A percentile compares a stretch with the other conserved stretches of the same genome.
phyloP scores from a whole-genome alignment of 805 yeast species.

The Babjeviella inositovora region DNA sequence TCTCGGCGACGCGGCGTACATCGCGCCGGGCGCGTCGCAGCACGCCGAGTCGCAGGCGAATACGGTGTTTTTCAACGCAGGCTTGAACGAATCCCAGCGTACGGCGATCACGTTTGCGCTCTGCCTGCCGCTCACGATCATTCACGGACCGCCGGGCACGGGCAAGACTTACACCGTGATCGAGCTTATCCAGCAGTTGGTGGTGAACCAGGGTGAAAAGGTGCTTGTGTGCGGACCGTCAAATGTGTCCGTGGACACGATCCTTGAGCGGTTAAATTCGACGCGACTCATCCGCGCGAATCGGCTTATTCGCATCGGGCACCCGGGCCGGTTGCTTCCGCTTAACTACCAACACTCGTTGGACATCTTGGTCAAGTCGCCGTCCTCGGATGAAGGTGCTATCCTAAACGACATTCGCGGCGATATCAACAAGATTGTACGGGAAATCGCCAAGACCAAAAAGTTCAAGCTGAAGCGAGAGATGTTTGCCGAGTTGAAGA shows the following conservation, averaged over 20 bases:
- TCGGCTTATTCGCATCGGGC: conserved; percentile 71
- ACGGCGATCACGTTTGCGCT: conserved; percentile 58
- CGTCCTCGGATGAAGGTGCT: conserved; percentile 37
- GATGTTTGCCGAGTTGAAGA: conserved; percentile 55
- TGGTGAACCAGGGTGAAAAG: conserved; percentile 22
- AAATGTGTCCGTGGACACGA: conserved; percentile 82
- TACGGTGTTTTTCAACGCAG: conserved; percentile 19
- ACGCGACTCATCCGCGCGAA: conserved; percentile 22
- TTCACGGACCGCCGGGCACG: conserved; percentile 78
- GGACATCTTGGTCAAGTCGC: conserved; percentile 48
- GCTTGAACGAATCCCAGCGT: conserved; percentile 55
- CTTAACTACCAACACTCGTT: conserved; percentile 54
- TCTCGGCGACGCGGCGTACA: conserved; percentile 23
- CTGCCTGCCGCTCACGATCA: conserved; percentile 35
- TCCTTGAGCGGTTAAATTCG: conserved; percentile 53
- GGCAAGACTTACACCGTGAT: conserved; percentile 75
- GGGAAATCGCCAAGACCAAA: conserved; percentile 42
- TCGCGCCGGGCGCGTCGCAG: conserved; percentile 7
- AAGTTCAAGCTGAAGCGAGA: conserved; percentile 47
- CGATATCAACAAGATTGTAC: conserved; percentile 53
- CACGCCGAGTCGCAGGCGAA: conserved; percentile 3
- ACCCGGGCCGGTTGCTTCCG: conserved; percentile 73
- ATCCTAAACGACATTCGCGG: conserved; percentile 50
- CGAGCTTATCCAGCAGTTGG: conserved; percentile 64
- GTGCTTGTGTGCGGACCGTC: conserved; percentile 90